Percentiles rank a stretch among this genome's conserved stretches.
Evolutionary conservation across 2,329 filamentous ascomycete species (phyloP).

Genomic region (Xylariaceae sp.): DNA sequence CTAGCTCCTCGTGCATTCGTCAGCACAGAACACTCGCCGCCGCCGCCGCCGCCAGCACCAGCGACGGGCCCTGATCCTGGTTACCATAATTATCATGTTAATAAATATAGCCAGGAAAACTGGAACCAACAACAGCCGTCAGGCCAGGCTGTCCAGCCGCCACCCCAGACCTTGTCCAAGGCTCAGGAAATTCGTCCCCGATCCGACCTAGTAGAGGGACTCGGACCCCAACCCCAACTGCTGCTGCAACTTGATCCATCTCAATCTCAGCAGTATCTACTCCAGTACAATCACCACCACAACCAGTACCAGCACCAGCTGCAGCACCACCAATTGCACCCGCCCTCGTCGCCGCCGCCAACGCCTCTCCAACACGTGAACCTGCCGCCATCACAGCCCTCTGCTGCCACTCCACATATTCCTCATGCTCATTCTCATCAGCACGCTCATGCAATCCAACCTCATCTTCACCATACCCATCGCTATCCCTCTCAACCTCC

Average conservation of each 20-base stretch:
- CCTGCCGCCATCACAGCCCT: neutral
- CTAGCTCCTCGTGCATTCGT: constrained; percentile 11
- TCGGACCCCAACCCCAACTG: no score
- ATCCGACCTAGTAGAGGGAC: constrained; percentile 17
- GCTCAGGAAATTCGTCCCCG: constrained; percentile 15
- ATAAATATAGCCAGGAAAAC: constrained; percentile 25
- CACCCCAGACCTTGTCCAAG: constrained; percentile 16
- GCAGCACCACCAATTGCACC: constrained; percentile 8
- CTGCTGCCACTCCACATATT: neutral
- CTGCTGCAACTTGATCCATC: constrained; percentile 23
- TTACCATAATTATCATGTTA: constrained; percentile 13
- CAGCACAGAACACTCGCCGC: neutral
- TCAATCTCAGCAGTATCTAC: constrained; percentile 16
- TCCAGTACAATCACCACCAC: neutral
- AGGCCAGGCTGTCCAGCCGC: constrained; percentile 4
- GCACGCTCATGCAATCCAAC: neutral
- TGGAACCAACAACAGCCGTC: constrained; percentile 11
- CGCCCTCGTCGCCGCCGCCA: neutral
- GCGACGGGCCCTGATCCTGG: neutral
- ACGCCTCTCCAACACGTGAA: constrained; percentile 4
- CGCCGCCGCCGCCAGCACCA: neutral
- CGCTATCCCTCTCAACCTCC: constrained; percentile 23
- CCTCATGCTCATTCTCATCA: constrained; percentile 6
- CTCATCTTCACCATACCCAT: constrained; percentile 6
- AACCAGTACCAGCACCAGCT: constrained; percentile 1